These are phyloP conservation scores for Byssoonygena ceratinophila DNA, from an alignment of 2,329 filamentous ascomycete genomes.

Conservation along the genomic window DNA sequence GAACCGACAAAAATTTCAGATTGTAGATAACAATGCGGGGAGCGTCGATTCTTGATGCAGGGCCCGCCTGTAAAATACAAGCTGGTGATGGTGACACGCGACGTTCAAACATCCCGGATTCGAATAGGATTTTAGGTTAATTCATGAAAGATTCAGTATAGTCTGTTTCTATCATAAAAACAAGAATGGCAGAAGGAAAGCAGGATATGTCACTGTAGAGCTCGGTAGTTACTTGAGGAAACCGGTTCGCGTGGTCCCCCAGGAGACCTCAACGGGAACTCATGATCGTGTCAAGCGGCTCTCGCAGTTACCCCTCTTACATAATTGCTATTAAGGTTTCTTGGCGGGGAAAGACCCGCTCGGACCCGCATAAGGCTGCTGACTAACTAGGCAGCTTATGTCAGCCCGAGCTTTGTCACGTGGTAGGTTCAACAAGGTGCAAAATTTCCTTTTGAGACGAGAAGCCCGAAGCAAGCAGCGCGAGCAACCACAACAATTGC, in stretches of 20 bases:
- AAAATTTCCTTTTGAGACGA: slow-evolving; percentile 10
- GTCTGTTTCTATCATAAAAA: not conserved
- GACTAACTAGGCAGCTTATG: slow-evolving; percentile 8
- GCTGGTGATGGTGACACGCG: not conserved
- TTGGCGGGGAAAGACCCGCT: slow-evolving; percentile 6
- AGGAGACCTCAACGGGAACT: not conserved
- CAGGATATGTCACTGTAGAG: not conserved
- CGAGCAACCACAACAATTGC: not conserved
- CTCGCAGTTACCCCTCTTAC: slow-evolving; percentile 1
- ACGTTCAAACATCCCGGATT: slow-evolving; percentile 5
- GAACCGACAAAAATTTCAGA: not conserved
- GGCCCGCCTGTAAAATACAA: not conserved
- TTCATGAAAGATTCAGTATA: not conserved
- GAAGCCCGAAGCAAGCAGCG: not conserved
- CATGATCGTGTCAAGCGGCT: slow-evolving; percentile 2
- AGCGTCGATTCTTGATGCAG: not conserved
- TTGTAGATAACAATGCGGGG: not conserved
- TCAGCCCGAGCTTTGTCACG: not conserved
- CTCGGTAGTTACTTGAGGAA: not conserved
- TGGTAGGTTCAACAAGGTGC: slow-evolving; percentile 4
- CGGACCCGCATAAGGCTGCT: slow-evolving; percentile 3
- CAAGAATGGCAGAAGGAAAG: not conserved
- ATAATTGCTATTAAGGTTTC: not conserved
- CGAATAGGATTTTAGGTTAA: not conserved
- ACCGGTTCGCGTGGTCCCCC: not conserved